Base-by-base conservation (phyloP, 2,329 filamentous ascomycete species). In the Nemania sp. region DNA sequence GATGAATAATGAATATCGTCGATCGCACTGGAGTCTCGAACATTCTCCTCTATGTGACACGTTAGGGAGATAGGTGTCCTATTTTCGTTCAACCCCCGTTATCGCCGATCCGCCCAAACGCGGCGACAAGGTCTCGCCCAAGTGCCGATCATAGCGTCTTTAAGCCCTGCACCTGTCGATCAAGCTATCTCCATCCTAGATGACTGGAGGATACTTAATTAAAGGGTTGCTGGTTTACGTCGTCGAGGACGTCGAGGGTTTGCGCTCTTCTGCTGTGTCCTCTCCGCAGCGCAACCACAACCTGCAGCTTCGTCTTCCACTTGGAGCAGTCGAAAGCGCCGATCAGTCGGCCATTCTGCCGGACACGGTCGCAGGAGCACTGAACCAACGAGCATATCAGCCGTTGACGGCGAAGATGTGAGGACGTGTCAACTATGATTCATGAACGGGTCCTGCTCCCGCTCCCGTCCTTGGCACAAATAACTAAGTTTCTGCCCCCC, bases 151-250 rank as follows among this genome's bases (percentile, higher is more conserved):
- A 49, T 52, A 61, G 54, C 49, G 57, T 29, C 49, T 60, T 57
- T 60, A 57, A 57, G 61, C 49, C 57, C 54, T 63, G 54, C 21
- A 48, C 57, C 61, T 63, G 61, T 63, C 57, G 61, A 63, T 63
- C 61, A 32, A 49, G 20, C 52, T 34, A 60, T 54, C 40, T 29
- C 25, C 3, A 29, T 29, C 25, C 25, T 29, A 4, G 25, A 17
- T 43, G 51, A 42, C 39, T 48, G 39, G 32, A 43, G 40, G 45
- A 37, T 57, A 29, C 25, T 7, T 29, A 54, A 58, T 57, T 54
- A 43, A 58, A 63, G 53, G 25, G 15, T 35, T n/a, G 35, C n/a
- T n/a, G n/a, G n/a, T 32, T n/a, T 29, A 59, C 25, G 13, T 20
- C 20, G 37, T 43, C 47, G 13, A 53, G 29, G 32, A 20, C 35